Conservation (phyloP, 2,329 filamentous ascomycete species). For the Berkeleyomyces rouxiae region DNA sequence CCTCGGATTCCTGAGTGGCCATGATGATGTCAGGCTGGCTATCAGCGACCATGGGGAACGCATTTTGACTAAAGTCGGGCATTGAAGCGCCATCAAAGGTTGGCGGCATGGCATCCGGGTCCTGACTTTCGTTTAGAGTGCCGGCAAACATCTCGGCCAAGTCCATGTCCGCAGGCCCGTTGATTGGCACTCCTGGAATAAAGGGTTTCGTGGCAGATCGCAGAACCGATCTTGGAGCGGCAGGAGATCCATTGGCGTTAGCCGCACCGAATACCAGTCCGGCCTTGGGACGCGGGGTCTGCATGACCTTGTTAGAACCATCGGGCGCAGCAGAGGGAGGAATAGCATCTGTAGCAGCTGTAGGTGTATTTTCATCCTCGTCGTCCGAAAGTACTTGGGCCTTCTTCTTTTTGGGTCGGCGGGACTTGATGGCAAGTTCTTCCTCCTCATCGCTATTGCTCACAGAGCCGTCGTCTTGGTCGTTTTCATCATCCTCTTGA, state of each 20-base stretch:
- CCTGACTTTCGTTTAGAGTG: constrained; percentile 57
- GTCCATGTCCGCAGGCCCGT: constrained; percentile 47
- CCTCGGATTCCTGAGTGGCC: constrained; percentile 28
- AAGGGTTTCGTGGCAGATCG: constrained; percentile 52
- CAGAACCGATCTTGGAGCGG: constrained; percentile 45
- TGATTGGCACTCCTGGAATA: constrained; percentile 49
- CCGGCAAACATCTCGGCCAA: constrained; percentile 83
- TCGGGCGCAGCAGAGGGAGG: constrained; percentile 19
- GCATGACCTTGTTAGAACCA: constrained; percentile 17
- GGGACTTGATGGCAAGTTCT: constrained; percentile 28
- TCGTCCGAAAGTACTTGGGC: constrained; percentile 45
- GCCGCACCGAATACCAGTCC: constrained; percentile 26
- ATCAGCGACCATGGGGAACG: constrained; percentile 17
- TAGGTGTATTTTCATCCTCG: constrained; percentile 34
- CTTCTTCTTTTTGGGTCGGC: constrained; percentile 36
- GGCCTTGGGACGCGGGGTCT: constrained; percentile 33
- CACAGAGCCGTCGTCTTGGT: constrained; percentile 19
- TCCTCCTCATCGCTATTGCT: constrained; percentile 21
- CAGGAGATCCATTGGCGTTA: constrained; percentile 22
- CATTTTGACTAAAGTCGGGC: constrained; percentile 11
- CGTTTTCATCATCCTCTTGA: constrained; percentile 21
- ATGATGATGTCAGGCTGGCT: constrained; percentile 29
- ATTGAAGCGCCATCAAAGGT: constrained; percentile 5
- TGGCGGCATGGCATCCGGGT: constrained; percentile 19
- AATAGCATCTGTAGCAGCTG: constrained; percentile 15